A percentile compares a stretch with the other conserved stretches of the same genome.
These are phyloP conservation scores for Huntiella moniliformis DNA, from an alignment of 2,329 filamentous ascomycete genomes.

Conservation along the genomic window DNA sequence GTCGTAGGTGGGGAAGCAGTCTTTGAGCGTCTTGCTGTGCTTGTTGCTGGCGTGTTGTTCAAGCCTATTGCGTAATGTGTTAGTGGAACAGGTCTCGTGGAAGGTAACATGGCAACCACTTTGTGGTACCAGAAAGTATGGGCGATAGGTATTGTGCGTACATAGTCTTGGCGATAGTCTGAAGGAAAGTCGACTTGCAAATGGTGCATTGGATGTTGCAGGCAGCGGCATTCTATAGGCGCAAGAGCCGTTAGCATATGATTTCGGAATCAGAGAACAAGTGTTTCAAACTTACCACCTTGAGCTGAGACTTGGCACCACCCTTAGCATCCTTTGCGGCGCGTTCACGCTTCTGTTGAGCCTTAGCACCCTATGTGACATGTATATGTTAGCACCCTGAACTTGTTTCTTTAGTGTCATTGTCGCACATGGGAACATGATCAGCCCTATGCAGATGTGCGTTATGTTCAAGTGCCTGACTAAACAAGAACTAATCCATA, in stretches of 20 bases:
- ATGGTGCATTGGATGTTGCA: constrained; percentile 59
- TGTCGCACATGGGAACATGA: not conserved
- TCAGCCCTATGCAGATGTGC: no score
- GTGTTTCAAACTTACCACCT: constrained; percentile 32
- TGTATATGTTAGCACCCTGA: not conserved
- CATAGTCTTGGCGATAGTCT: constrained; percentile 56
- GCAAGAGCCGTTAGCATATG: not conserved
- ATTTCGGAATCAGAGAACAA: not conserved
- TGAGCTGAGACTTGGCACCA: constrained; percentile 47
- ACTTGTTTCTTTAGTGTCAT: not conserved
- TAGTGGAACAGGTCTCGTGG: not conserved
- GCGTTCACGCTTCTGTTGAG: constrained; percentile 55
- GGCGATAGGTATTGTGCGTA: constrained; percentile 17
- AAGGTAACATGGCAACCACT: not conserved
- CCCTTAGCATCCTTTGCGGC: constrained; percentile 41
- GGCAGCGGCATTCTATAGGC: constrained; percentile 46
- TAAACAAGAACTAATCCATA: no score
- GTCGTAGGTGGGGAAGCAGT: constrained; percentile 45
- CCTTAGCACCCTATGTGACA: constrained; percentile 38
- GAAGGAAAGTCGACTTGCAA: constrained; percentile 64
- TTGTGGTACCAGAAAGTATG: no score
- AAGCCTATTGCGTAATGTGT: constrained; percentile 26
- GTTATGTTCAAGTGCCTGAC: no score
- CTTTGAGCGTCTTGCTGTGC: constrained; percentile 51
- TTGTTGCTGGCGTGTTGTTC: constrained; percentile 57